Conservation (phyloP, 2,329 filamentous ascomycete species). For the Chrysoporthe deuterocubensis region DNA sequence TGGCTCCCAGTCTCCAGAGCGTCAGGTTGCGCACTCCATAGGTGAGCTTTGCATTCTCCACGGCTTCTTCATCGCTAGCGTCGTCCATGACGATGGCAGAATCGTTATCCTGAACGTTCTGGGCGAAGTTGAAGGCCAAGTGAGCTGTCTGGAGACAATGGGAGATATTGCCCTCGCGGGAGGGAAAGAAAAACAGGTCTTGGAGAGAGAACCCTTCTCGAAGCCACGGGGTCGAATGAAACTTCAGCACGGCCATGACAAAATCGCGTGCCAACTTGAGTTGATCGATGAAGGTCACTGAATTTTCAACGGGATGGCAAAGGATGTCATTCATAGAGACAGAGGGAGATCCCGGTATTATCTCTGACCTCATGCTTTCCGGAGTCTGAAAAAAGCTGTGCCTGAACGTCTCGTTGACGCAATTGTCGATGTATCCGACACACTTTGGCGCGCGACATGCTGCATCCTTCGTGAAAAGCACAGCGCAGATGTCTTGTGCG, state of each 20-base stretch:
- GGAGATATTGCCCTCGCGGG: slow-evolving; percentile 20
- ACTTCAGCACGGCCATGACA: slow-evolving; percentile 23
- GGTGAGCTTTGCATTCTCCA: slow-evolving; percentile 29
- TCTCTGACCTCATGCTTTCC: neutral
- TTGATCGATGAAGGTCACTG: slow-evolving; percentile 18
- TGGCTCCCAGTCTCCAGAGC: slow-evolving; percentile 24
- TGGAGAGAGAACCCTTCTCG: slow-evolving; percentile 23
- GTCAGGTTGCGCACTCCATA: slow-evolving; percentile 29
- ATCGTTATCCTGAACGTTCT: neutral
- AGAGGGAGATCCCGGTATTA: neutral
- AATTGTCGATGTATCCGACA: slow-evolving; percentile 17
- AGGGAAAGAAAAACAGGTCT: slow-evolving; percentile 29
- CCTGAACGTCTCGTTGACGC: slow-evolving; percentile 6
- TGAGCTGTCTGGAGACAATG: slow-evolving; percentile 29
- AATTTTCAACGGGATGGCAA: neutral
- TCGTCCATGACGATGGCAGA: slow-evolving; percentile 12
- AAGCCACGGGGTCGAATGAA: slow-evolving; percentile 31
- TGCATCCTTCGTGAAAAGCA: neutral
- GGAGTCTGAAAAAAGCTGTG: slow-evolving; percentile 20
- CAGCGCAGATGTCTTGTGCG: slow-evolving; percentile 5
- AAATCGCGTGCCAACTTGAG: slow-evolving; percentile 20
- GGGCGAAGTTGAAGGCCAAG: slow-evolving; percentile 25
- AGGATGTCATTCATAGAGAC: slow-evolving; percentile 14
- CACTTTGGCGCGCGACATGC: neutral
- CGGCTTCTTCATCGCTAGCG: slow-evolving; percentile 10